Evolutionary conservation across 2,329 filamentous ascomycete genomes (phyloP), one percentile per base, ranked within the genome.

Genomic region (Calonectria honghensis): DNA sequence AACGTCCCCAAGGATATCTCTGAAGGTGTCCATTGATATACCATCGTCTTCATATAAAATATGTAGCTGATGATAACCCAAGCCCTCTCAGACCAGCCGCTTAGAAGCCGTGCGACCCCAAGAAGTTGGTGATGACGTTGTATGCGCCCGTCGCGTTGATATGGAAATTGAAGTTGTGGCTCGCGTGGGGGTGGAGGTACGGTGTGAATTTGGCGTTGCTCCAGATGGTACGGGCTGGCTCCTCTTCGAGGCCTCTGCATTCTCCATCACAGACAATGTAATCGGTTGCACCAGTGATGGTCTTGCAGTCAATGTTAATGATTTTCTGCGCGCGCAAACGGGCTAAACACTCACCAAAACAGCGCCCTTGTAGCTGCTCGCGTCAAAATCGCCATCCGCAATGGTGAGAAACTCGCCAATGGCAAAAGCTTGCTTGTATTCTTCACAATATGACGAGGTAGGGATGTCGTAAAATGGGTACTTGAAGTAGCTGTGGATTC

Each of bases 181-280:
- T 78, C 0, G 76, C 52, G 59, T 77, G 68, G 7, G 76, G 73
- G 70, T 77, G 76, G 13, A 78, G 63, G 48, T 78, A 77, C 6
- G 73, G 70, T 14, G 59, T 67, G 39, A 75, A 71, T 48, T 78
- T 72, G 63, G 76, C 75, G 39, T 75, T 77, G 18, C 63, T 68
- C 73, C 73, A 79, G 35, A 80, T 73, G 41, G 75, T 74, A 20
- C 73, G 67, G 16, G 78, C 76, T 7, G 78, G 79, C 67, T 79
- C 76, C 20, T 80, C 80, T 57, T 81, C 81, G 54, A 82, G 79
- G 63, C 75, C 74, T 27, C 73, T 70, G 52, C 81, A 82, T 48
- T 82, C 79, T 50, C 71, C 78, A 27, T 81, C 80, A 10, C 79
- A 78, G 52, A 81, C 76, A n/a, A 80, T 68, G 59, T 79, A 81